Base-by-base conservation (phyloP, 768 basidiomycete species). In the Pleurotus salmoneostramineus region DNA sequence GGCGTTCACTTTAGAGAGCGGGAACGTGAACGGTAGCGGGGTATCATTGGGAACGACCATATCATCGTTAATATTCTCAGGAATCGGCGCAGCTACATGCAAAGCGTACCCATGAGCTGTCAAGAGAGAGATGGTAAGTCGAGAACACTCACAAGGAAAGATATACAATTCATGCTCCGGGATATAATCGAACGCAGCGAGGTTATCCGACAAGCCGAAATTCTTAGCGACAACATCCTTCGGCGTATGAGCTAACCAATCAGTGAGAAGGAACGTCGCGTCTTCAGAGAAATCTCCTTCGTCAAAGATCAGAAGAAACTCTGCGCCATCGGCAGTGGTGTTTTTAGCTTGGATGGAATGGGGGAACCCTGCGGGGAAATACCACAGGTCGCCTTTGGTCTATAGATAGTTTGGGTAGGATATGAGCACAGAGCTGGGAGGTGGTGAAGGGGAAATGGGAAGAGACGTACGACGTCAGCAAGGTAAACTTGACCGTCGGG, bases 181-280 rank as follows among this genome's bases (percentile, higher is more conserved):
- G 35, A 87, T 80, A 48, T 82, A 72, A 58, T 84, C 75, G 57
- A 85, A 85, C 3, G 77, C 72, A 10, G 63, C 61, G 17, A 73
- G 50, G 35, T 79, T 69, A 3, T 74, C 73, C 50, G 68, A 64
- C 5, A 75, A 64, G 37, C 79, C 77, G 65, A 88, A 88, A 66
- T 87, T 88, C 71, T 87, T 86, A 12, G 84, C 83, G 2, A 88
- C 68, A 0, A 84, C 81, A 17, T 66, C 66, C 43, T 71, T 76
- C n/a, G 84, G 83, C 12, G 83, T 74, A 62, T 88, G 87, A 2
- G 86, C 75, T 17, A 88, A 72, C 85, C 87, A 89, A 63, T 89
- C 87, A 57, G 85, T 81, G n/a, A 85, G 69, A 17, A 81, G 71
- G 65, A 87, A 86, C 1, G 85, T 86, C 3, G 74, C 65, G 49